Evolutionary conservation across 2,329 filamentous ascomycete genomes (phyloP), one percentile per base, ranked within the genome.

Genomic region (Tolypocladium tundrense): DNA sequence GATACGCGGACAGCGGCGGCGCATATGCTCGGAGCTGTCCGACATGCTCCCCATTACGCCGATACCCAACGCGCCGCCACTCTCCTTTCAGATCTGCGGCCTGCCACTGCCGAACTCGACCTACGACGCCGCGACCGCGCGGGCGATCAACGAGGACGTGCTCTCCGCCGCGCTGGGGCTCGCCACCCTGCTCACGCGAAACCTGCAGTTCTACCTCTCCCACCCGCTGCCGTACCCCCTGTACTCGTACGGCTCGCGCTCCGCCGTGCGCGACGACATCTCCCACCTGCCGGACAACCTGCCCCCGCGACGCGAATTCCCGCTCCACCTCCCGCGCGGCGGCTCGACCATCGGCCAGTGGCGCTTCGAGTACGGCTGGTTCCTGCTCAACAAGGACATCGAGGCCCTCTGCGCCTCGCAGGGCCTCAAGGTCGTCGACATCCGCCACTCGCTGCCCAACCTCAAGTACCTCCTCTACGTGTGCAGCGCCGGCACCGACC

Each of bases 341-440:
- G 82, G 81, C 72, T 88, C 75, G n/a, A 81, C 67, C 0, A 81
- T 83, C 2, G 84, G 91, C 0, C 85, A 91, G 52, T 97, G 93
- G 75, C 86, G 93, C 2, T 97, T 97, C 71, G 93, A 97, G 66
- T 99, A 97, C 70, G 94, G 81, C 13, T 94, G 96, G 69, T 99
- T 97, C 66, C 77, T 97, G n/a, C 80, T 99, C 16, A 97, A 97
- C 75, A 97, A 97, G 73, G 79, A 97, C 68, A 92, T 99, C 58
- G 92, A 97, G 65, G 73, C 79, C 0, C 75, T 87, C 4, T 86
- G 84, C 60, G 74, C 77, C 4, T 77, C 79, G 1, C 86, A 91
- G 63, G 88, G 88, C 0, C 76, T 97, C 14, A 86, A 87, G 53
- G 86, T 96, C 1, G 81, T 97, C 61, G 94, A 99, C 67, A 91